These are phyloP conservation scores for Gonapodya sp. DNA, from an alignment of 192 early-diverging fungal genomes.

Conservation along the genomic window DNA sequence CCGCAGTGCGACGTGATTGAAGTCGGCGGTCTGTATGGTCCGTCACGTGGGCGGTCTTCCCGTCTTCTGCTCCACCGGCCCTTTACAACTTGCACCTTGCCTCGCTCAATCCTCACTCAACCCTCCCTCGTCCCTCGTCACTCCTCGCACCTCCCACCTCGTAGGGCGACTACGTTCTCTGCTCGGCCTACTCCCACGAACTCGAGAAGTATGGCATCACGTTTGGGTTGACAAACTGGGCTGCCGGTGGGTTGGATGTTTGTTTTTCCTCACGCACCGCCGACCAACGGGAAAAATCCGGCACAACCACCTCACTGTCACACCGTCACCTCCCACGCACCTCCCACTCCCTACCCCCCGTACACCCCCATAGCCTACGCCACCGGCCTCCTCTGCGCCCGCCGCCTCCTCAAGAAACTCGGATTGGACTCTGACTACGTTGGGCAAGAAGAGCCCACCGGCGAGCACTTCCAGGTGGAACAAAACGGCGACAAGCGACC, in stretches of 20 bases:
- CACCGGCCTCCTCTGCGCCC: constrained; percentile 94
- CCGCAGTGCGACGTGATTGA: too few relatives aligned
- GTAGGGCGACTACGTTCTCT: constrained; percentile 88
- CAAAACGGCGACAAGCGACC: constrained; percentile 80
- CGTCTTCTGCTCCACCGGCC: not conserved
- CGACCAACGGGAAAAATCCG: not conserved
- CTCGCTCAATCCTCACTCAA: too few relatives aligned
- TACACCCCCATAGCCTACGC: constrained; percentile 94
- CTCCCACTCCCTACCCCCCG: constrained; percentile 89
- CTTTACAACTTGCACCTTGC: not conserved
- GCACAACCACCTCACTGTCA: constrained; percentile 1
- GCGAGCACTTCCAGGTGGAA: constrained; percentile 80
- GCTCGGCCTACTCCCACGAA: constrained; percentile 94
- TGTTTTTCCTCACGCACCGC: not conserved
- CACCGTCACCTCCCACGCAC: constrained; percentile 49
- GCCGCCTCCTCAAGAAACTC: constrained; percentile 91
- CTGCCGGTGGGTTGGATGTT: constrained; percentile 58
- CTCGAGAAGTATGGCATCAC: constrained; percentile 91
- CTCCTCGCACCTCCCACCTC: too few relatives aligned
- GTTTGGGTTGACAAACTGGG: constrained; percentile 99
- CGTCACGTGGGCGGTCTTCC: too few relatives aligned
- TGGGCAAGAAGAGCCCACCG: constrained; percentile 85
- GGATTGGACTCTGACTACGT: constrained; percentile 93
- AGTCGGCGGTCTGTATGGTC: too few relatives aligned
- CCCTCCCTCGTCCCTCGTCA: too few relatives aligned